A percentile compares a stretch with the other conserved stretches of the same genome.
These are phyloP conservation scores for Neurospora sp. DNA, from an alignment of 495 filamentous ascomycete genomes.

Conservation along the genomic window DNA sequence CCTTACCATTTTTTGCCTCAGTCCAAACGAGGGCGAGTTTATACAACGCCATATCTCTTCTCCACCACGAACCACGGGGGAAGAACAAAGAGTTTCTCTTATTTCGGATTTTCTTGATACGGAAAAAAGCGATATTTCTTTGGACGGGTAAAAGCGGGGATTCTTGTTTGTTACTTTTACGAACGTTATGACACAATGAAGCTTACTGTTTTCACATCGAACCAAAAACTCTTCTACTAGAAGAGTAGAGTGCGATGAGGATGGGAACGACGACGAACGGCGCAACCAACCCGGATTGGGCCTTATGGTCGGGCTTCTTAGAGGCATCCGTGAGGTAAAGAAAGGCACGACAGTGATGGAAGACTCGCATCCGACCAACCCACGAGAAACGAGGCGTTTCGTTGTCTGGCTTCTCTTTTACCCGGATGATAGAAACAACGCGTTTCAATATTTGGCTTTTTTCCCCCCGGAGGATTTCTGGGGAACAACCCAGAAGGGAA, in stretches of 20 bases:
- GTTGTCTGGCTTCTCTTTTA: background rate
- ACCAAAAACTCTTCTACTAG: background rate
- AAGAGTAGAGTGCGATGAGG: background rate
- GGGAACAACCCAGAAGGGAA: background rate
- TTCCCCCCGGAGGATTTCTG: background rate
- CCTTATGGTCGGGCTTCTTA: background rate
- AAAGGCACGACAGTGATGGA: background rate
- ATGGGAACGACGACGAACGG: background rate
- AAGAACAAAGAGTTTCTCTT: background rate
- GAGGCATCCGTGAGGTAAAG: background rate
- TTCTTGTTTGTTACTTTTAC: constrained; percentile 1
- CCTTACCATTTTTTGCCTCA: background rate
- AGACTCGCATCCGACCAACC: background rate
- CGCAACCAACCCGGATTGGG: background rate
- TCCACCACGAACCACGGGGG: background rate
- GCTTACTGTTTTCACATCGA: background rate
- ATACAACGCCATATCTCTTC: background rate
- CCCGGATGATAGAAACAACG: no score
- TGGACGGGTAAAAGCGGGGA: background rate
- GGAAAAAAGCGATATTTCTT: background rate
- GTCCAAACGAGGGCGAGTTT: background rate
- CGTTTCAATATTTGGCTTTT: no score
- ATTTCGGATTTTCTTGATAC: background rate
- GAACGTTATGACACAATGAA: constrained; percentile 1
- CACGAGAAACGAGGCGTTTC: background rate